These are phyloP conservation scores for Calonectria multiphialidica DNA, from an alignment of 2,329 filamentous ascomycete genomes.

Conservation along the genomic window DNA sequence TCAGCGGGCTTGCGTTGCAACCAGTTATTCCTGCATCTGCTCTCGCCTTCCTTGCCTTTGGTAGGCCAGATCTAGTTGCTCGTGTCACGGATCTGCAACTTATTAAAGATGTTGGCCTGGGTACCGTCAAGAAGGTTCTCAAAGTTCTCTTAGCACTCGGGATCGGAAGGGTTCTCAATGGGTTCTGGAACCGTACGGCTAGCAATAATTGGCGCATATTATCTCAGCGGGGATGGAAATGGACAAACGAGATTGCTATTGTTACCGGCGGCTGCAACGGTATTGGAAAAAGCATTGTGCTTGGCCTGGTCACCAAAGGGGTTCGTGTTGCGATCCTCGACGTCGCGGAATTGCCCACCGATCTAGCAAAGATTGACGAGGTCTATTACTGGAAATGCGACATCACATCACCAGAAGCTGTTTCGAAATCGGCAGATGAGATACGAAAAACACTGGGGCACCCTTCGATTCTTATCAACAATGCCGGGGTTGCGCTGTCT, in stretches of 20 bases:
- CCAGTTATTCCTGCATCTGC: background rate
- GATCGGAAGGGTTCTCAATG: background rate
- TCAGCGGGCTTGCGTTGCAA: background rate
- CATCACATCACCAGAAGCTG: constrained; percentile 62
- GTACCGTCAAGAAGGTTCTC: background rate
- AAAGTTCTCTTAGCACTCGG: background rate
- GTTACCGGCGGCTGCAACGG: constrained; percentile 80
- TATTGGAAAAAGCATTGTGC: constrained; percentile 74
- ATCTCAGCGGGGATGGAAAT: background rate
- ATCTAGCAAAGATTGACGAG: constrained; percentile 47
- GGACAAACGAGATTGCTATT: constrained; percentile 60
- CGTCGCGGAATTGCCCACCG: constrained; percentile 49
- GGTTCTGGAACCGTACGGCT: background rate
- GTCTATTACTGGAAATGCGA: constrained; percentile 76
- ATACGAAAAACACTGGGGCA: constrained; percentile 67
- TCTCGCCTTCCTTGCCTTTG: background rate
- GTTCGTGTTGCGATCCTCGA: constrained; percentile 78
- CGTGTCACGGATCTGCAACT: background rate
- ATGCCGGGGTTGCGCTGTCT: constrained; percentile 71
- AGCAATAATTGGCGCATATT: constrained; percentile 1
- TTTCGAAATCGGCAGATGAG: constrained; percentile 60
- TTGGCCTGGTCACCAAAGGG: constrained; percentile 67
- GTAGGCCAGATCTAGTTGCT: background rate
- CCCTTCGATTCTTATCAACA: constrained; percentile 77
- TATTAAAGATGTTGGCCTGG: background rate